Evolutionary conservation across 176 grass and related monocot species (phyloP), one percentile per base, ranked within the genome.

Genomic region (Carex scoparia): DNA sequence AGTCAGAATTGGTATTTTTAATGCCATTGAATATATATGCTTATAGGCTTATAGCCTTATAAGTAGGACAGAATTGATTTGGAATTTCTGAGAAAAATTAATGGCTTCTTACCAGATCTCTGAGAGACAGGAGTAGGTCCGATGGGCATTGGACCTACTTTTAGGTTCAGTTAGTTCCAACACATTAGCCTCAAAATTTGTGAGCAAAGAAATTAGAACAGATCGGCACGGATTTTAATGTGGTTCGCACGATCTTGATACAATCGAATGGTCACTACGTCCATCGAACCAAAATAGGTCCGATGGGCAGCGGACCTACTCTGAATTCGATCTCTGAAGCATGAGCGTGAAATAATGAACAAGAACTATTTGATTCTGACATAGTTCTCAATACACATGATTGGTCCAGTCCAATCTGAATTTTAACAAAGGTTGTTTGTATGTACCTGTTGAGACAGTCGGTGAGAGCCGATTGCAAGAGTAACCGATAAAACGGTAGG

Each of bases 401-500:
- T 49, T 23, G 16, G 4, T 73, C 9, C 4, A 23, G 42, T 48
- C 2, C 69, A 8, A 73, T 23, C 16, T 73, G 18, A 49, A 73
- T 48, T 73, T 49, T 14, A 10, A 54, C 51, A 81, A 75, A 61
- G 0, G 18, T 87, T 35, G 30, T 14, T 14, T 46, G 5, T 23
- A 53, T 56, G 57, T 86, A 97, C 94, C 88, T 97, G 92, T 64
- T 92, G 92, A 65, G 90, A 94, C 58, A 97, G 74, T 30, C 81
- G 88, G 85, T 94, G 94, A 77, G 94, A 97, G 68, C 92, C 92
- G 65, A 97, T 87, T 48, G 94, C 94, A 75, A 97, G 92, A 28
- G 94, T 97, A 16, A 94, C 94, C 0, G 92, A 94, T 27, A 97
- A 82, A n/a, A 97, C 92, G 0, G 94, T 97, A 3, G 94, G 94